phyloP scores from a whole-genome alignment of 148 eudicot species.

The Gaultheria prostrata region DNA sequence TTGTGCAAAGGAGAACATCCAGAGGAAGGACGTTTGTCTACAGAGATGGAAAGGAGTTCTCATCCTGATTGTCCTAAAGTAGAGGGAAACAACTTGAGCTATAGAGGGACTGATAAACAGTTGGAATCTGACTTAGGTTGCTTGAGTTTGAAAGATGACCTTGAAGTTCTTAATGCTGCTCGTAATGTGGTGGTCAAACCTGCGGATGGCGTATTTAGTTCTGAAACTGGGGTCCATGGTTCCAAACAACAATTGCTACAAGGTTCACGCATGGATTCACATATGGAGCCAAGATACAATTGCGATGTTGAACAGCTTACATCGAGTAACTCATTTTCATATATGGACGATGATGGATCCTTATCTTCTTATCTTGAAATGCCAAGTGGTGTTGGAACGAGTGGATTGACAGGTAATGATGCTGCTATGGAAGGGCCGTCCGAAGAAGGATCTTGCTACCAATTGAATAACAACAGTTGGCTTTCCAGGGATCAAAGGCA shows the following conservation, averaged over 20 bases:
- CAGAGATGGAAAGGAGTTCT: conserved; percentile 33
- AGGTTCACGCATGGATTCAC: conserved; percentile 36
- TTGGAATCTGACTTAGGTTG: conserved; percentile 43
- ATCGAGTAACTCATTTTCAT: conserved; percentile 41
- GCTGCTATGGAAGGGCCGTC: conserved; percentile 83
- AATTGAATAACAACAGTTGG: conserved; percentile 65
- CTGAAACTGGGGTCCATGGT: conserved; percentile 29
- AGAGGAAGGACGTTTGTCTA: conserved; percentile 38
- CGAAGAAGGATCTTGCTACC: conserved; percentile 81
- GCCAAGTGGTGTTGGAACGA: conserved; percentile 38
- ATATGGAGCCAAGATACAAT: conserved; percentile 40
- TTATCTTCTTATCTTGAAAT: conserved; percentile 54
- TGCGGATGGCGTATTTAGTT: conserved; percentile 36
- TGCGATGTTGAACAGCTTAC: conserved; percentile 43
- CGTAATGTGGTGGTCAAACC: conserved; percentile 32
- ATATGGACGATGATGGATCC: conserved; percentile 43
- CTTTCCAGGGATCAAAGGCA: conserved; percentile 61
- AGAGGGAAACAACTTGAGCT: conserved; percentile 43
- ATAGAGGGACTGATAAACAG: conserved; percentile 36
- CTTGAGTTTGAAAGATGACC: conserved; percentile 42
- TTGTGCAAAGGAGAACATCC: conserved; percentile 43
- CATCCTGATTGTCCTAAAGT: conserved; percentile 37
- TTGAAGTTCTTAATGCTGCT: conserved; percentile 28
- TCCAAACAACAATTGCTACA: conserved; percentile 43
- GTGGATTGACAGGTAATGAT: conserved; percentile 43